Percentiles rank a stretch among this genome's conserved stretches.
phyloP scores from a whole-genome alignment of 345 rosid species.

The Sonneratia caseolaris region DNA sequence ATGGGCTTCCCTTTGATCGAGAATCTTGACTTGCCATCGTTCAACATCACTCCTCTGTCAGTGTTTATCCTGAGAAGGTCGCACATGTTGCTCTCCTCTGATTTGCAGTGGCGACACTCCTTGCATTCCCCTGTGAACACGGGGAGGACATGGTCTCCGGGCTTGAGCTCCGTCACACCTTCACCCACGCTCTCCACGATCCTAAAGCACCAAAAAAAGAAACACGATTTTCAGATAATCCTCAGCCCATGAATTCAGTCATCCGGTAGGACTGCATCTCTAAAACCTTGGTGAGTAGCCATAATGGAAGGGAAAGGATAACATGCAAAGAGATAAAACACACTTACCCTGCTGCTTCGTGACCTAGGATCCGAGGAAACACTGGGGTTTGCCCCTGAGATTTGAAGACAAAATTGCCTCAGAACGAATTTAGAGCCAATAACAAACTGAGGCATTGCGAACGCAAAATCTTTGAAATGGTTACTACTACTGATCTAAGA shows the following conservation, averaged over 20 bases:
- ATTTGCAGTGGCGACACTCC: conserved; percentile 31
- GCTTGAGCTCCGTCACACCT: conserved; percentile 28
- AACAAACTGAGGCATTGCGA: background rate
- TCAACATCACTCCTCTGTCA: conserved; percentile 27
- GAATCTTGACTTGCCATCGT: conserved; percentile 30
- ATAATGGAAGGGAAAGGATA: background rate
- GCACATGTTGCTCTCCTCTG: conserved; percentile 34
- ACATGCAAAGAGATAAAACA: background rate
- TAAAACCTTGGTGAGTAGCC: background rate
- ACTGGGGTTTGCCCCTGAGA: conserved; percentile 31
- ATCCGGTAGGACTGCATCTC: background rate
- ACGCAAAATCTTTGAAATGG: background rate
- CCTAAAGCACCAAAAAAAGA: conserved; percentile 10
- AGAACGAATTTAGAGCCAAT: background rate
- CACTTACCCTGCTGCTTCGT: conserved; percentile 33
- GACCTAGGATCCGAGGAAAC: conserved; percentile 33
- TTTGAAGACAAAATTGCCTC: background rate
- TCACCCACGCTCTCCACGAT: conserved; percentile 35
- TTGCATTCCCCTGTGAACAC: conserved; percentile 40
- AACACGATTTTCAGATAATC: background rate
- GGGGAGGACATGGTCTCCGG: conserved; percentile 38
- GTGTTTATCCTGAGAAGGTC: conserved; percentile 24
- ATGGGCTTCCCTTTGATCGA: conserved; percentile 21
- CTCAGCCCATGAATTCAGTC: background rate
- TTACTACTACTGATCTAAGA: background rate